Evolutionary conservation across 768 basidiomycete genomes (phyloP).

Genomic region (Lentinula aciculospora): DNA sequence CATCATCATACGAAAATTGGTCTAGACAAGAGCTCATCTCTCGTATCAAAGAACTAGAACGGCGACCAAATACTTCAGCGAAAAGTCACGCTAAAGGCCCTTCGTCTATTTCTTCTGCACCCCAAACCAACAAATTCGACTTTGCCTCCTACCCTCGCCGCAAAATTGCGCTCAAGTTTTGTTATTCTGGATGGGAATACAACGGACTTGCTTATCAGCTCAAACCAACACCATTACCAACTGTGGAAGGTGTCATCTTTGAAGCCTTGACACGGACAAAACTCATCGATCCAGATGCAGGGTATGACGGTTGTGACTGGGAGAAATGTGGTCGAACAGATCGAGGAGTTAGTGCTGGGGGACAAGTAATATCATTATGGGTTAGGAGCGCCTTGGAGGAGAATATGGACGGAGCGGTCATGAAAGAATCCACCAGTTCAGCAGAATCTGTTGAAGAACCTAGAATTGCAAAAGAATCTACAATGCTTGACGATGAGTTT

Average conservation of each 20-base stretch:
- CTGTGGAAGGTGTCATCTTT: slow-evolving; percentile 86
- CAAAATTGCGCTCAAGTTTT: slow-evolving; percentile 92
- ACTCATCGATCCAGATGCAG: slow-evolving; percentile 68
- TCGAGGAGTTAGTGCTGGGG: slow-evolving; percentile 89
- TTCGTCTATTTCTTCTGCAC: slow-evolving; percentile 15
- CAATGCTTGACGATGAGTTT: slow-evolving; percentile 32
- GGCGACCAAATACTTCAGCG: slow-evolving; percentile 3
- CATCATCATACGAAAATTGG: slow-evolving; percentile 42
- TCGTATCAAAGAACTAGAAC: slow-evolving; percentile 54
- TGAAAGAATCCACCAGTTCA: too few relatives aligned
- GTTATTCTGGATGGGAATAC: slow-evolving; percentile 90
- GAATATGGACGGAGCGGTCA: background rate
- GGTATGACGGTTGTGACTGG: slow-evolving; percentile 86
- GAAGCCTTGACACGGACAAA: slow-evolving; percentile 71
- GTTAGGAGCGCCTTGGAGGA: slow-evolving; percentile 61
- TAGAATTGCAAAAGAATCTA: background rate
- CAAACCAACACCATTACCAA: slow-evolving; percentile 68
- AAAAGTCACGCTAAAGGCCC: slow-evolving; percentile 10
- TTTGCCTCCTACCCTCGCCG: slow-evolving; percentile 67
- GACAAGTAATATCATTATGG: slow-evolving; percentile 91
- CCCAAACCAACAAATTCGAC: slow-evolving; percentile 40
- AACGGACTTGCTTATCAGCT: slow-evolving; percentile 84
- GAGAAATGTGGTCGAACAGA: slow-evolving; percentile 92
- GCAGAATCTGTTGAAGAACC: background rate
- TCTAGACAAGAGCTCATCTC: slow-evolving; percentile 68